Conservation (phyloP, 768 basidiomycete genomes). For the Rhizopogon salebrosus region DNA sequence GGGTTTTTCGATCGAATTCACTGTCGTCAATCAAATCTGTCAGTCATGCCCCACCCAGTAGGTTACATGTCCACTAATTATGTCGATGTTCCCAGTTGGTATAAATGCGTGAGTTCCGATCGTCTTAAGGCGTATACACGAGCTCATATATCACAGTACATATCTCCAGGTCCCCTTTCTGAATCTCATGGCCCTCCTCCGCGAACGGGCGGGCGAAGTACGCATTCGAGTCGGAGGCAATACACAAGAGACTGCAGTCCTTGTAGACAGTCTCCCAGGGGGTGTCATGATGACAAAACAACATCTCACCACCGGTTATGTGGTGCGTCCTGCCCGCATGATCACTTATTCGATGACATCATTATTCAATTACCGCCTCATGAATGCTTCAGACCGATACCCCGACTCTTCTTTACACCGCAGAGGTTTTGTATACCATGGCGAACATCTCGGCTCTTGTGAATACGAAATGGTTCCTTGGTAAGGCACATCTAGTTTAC, state of each 20-base stretch:
- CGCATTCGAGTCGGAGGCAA: slow-evolving; percentile 46
- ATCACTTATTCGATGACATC: slow-evolving; percentile 22
- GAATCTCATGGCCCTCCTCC: slow-evolving; percentile 41
- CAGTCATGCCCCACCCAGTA: slow-evolving; percentile 16
- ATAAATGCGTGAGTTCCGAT: slow-evolving; percentile 8
- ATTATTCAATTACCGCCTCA: slow-evolving; percentile 16
- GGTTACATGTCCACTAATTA: background rate
- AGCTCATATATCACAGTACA: slow-evolving; percentile 10
- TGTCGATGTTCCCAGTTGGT: slow-evolving; percentile 4
- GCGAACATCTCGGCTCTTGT: slow-evolving; percentile 38
- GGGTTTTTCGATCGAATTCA: slow-evolving; percentile 63
- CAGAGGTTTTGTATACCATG: slow-evolving; percentile 47
- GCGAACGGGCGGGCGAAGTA: slow-evolving; percentile 38
- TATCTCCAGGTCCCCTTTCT: slow-evolving; percentile 33
- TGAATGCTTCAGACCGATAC: slow-evolving; percentile 37
- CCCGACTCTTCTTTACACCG: slow-evolving; percentile 43
- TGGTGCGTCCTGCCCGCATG: slow-evolving; percentile 16
- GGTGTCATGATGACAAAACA: slow-evolving; percentile 28
- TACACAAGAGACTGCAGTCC: slow-evolving; percentile 39
- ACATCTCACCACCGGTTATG: slow-evolving; percentile 10
- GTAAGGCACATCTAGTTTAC: slow-evolving; percentile 7
- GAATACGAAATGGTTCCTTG: slow-evolving; percentile 45
- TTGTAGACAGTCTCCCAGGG: slow-evolving; percentile 20
- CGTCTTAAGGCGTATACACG: background rate
- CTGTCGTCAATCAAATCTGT: slow-evolving; percentile 48